Conservation (phyloP, 1,284 basidiomycete genomes). For the Ustanciosporium gigantosporum region DNA sequence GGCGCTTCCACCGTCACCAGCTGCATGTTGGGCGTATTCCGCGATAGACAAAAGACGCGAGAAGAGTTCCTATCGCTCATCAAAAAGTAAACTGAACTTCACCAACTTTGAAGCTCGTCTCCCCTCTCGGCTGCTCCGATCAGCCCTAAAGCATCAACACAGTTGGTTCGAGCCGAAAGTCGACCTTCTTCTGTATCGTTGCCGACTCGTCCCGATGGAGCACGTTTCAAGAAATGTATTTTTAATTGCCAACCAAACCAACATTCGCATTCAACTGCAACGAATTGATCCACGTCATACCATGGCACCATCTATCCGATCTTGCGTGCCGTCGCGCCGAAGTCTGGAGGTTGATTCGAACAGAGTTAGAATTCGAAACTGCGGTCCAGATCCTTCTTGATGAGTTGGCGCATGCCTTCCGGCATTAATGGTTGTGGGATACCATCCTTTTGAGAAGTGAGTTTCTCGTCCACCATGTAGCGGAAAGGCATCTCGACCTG, state of each 20-base stretch:
- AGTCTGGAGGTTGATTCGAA: background rate
- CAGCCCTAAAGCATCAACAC: conserved; percentile 1
- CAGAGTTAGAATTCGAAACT: conserved; percentile 47
- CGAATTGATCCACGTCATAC: no score
- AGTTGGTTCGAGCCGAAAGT: no score
- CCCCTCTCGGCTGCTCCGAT: background rate
- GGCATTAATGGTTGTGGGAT: conserved; percentile 41
- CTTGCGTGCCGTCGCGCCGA: no score
- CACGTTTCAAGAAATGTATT: no score
- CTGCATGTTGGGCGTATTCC: conserved; percentile 99
- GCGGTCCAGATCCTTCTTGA: conserved; percentile 38
- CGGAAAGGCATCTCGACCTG: conserved; percentile 52
- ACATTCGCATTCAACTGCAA: no score
- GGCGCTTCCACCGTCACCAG: conserved; percentile 93
- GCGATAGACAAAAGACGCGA: conserved; percentile 93
- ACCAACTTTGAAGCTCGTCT: no score
- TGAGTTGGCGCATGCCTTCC: conserved; percentile 47
- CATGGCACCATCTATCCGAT: no score
- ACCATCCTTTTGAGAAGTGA: background rate
- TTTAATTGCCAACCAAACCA: no score
- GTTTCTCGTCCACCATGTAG: conserved; percentile 37
- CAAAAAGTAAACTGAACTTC: conserved; percentile 33
- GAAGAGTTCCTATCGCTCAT: conserved; percentile 71
- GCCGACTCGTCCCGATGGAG: no score
- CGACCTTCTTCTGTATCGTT: no score